Base-by-base conservation (phyloP, 495 filamentous ascomycete genomes). In the Penicillium canariense region DNA sequence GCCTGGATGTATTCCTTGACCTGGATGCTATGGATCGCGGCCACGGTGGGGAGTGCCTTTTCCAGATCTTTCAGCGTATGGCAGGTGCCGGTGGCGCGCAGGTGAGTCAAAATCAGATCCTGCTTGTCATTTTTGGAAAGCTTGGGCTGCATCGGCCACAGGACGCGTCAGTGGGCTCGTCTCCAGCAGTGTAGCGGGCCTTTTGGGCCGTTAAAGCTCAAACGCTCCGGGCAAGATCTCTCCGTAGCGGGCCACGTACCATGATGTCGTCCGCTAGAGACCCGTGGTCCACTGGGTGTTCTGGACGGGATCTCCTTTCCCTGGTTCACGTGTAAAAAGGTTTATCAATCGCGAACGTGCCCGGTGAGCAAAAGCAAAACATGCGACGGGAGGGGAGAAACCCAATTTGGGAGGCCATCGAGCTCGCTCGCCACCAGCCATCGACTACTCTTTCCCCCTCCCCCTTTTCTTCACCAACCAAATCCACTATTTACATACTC, bases 61-160 rank as follows among this genome's bases (percentile, higher is more conserved):
- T 90, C 87, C 4, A 91, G 79, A 52, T 91, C 87, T 65, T 87
- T 89, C 68, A 91, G 74, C 42, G 80, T 84, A 73, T 89, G 84
- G 14, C 84, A 87, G 28, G 82, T 82, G 43, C 78, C 73, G 5
- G 83, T 83, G 36, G 77, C 72, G 50, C 81, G 84, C 60, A 91
- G 78, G 72, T 86, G 85, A 17, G 75, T 62, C 52, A 88, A 72
- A 58, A 89, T 86, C 23, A 80, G 71, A 14, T 77, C 69, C 54
- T 81, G 81, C 68, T 90, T 91, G 12, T 79, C 78, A 15, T 74
- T 71, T 55, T 80, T 79, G 31, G 84, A 76, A 31, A 78, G 70
- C 68, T 88, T 90, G 27, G 87, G 78, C 84, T 86, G 56, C 17
- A 15, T 28, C n/a, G 27, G 27, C 10, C 27, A 7, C 2, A 31